Base-by-base conservation (phyloP, 2,329 filamentous ascomycete species). In the Pseudocercospora musae region DNA sequence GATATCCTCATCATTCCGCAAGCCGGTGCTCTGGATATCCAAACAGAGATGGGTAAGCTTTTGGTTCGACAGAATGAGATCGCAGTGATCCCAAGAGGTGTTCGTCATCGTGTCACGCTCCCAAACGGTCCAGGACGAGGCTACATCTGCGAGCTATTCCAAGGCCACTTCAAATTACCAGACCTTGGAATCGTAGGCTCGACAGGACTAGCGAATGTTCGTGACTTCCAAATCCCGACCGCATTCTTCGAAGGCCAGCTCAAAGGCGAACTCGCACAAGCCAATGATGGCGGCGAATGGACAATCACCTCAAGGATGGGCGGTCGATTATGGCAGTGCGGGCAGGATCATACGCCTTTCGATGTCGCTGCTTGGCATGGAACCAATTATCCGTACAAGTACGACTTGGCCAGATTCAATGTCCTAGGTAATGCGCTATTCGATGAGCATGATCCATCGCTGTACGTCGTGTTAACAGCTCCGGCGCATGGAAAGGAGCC, bases 301-400 rank as follows among this genome's bases (percentile, higher is more conserved):
- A 61, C 53, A 1, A 62, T 64, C 57, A 56, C 58, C 11, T 58
- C 64, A 13, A 53, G 64, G 10, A 53, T 59, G 3, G 48, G 29
- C 3, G 59, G 57, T 33, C 59, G 64, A 6, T 55, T 66, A 4
- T 66, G 62, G 59, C 62, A 57, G 2, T 62, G 62, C 59, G 60
- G 42, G 9, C 87, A 89, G 70, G 78, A 78, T 18, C 86, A 89
- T 69, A 86, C 82, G 1, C 87, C 87, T 0, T 90, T 89, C 69
- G 87, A 89, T 66, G 87, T 89, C 1, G 85, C 88, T 0, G 87
- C 85, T 2, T 89, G 87, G 87, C 86, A 89, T 67, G 87, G 87
- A 11, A 85, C 85, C 54, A 86, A 87, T 65, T 84, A 85, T 56
- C 81, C 81, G 0, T 83, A 82, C 75, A 84, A 83, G 67, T 83